Conservation (phyloP, 225 moss, liverwort and hornwort genomes). For the Marchantia paleacea region DNA sequence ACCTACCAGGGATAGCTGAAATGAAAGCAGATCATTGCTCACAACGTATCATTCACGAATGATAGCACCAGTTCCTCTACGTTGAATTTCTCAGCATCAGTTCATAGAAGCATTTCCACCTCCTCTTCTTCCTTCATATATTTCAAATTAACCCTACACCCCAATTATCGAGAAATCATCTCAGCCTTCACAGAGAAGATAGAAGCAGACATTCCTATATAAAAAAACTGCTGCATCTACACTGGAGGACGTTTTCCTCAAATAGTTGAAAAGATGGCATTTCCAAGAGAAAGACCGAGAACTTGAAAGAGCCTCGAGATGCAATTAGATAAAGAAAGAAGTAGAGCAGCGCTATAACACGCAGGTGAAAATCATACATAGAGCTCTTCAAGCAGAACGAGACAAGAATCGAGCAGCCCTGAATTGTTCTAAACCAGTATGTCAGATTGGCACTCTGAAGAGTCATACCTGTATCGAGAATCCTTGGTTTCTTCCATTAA, state of each 20-base stretch:
- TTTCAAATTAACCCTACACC: neutral
- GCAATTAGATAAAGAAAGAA: no score
- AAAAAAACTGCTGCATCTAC: neutral
- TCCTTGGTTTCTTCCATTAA: slow-evolving; percentile 36
- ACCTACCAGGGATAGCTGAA: neutral
- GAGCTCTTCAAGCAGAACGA: neutral
- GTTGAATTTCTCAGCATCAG: neutral
- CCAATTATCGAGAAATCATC: neutral
- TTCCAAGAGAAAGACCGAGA: neutral
- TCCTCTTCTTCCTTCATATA: neutral
- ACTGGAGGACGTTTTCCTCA: neutral
- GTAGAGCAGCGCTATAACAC: neutral
- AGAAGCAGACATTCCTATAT: neutral
- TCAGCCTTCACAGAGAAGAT: neutral
- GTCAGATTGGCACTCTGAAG: neutral
- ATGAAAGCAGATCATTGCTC: no score
- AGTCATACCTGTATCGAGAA: slow-evolving; percentile 60
- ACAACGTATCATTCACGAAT: neutral
- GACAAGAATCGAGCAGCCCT: neutral
- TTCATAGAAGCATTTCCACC: neutral
- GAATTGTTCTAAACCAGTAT: neutral
- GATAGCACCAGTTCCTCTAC: neutral
- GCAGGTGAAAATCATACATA: neutral
- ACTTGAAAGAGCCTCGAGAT: neutral
- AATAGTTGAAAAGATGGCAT: neutral